Evolutionary conservation across 164 flowering plant species (phyloP).

Genomic region (Vitis vinifera): ASM3070453v1 NC_081808.1:19884001-19884500

Average conservation of each 20-base stretch:
- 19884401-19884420: conserved; percentile 8
- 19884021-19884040: background rate
- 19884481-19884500: background rate
- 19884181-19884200: conserved; percentile 52
- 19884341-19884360: conserved; percentile 32
- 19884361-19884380: conserved; percentile 25
- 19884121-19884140: background rate
- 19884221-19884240: conserved; percentile 31
- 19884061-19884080: background rate
- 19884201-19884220: conserved; percentile 43
- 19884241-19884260: background rate
- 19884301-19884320: background rate
- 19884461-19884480: background rate
- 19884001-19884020: too few relatives aligned
- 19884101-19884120: background rate
- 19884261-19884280: background rate
- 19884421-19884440: background rate
- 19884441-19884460: background rate
- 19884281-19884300: background rate
- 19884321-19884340: conserved; percentile 49
- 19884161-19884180: conserved; percentile 40
- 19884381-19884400: conserved; percentile 25
- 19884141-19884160: background rate
- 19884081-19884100: background rate
- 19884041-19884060: background rate